Evolutionary conservation across 306 rosid genomes (phyloP), one percentile per base, ranked within the genome.

Genomic region (Rosa chinensis): DNA sequence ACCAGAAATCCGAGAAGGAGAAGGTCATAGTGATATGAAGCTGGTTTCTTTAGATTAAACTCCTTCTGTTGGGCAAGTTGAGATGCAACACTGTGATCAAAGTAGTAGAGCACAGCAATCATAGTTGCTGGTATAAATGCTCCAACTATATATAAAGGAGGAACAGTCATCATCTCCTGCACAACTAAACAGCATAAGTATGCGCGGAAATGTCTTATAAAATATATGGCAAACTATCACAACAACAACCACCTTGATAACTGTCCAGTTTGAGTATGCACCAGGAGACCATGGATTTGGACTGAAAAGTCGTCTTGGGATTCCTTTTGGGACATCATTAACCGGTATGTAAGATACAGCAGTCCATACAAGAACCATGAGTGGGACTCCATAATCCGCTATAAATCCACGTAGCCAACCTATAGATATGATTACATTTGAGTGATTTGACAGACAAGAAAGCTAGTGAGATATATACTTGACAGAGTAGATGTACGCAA

Each of bases 281-380:
- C 97, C 97, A 72, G 84, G 87, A 62, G 98, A 92, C 98, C 98
- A 92, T 79, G 98, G 98, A 75, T 94, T 92, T 69, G 98, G 98
- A 86, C 98, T 94, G 81, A 87, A 89, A 89, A 94, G 97, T 52
- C 98, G 87, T 78, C 98, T 88, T 4, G 98, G 98, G 85, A 94
- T 77, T 84, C 98, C 98, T 75, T 63, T 89, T 37, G 98, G 98
- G 72, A 92, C 97, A 25, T 89, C 73, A 69, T 94, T 94, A 66
- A 70, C 88, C 8, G 98, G 98, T 66, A 94, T 90, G 86, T 94
- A 94, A 72, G 98, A 94, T 71, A 88, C 81, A 53, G 82, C 94
- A 72, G 97, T 94, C 98, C 98, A 94, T 75, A 92, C 74, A 10
- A 94, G 91, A 81, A 94, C 89, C 98, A 94, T 90, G 74, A 94